Percentiles rank a stretch among this genome's conserved stretches.
phyloP scores from a whole-genome alignment of 2,329 filamentous ascomycete genomes.

The Dendryphion nanum region DNA sequence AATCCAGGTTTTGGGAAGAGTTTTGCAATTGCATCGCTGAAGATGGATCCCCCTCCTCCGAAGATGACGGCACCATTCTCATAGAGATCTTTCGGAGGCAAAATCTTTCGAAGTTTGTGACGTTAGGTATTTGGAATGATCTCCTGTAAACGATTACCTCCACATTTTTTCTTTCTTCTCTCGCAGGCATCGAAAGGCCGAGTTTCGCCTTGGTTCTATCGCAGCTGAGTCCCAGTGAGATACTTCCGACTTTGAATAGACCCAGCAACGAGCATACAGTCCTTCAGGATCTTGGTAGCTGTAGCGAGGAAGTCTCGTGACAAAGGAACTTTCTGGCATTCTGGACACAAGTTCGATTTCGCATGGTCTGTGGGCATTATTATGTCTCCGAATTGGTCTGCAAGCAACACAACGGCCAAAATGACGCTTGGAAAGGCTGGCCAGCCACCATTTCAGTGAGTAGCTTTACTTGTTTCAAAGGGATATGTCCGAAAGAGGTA shows the following conservation, averaged over 20 bases:
- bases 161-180: conserved; percentile 6
- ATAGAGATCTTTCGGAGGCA: conserved; percentile 5
- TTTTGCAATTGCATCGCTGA: too few relatives aligned
- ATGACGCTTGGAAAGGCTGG: conserved; percentile 12
- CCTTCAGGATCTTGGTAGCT: conserved; percentile 7
- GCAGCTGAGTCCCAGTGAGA: conserved; percentile 11
- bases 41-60: too few relatives aligned
- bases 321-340: conserved; percentile 10
- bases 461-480: conserved; percentile 8
- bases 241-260: conserved; percentile 10
- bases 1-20: too few relatives aligned
- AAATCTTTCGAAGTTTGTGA: conserved; percentile 2
- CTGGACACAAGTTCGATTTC: conserved; percentile 6
- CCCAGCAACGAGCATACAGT: conserved; percentile 14
- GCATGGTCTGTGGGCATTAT: conserved; percentile 6
- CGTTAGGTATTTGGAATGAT: conserved; percentile 11
- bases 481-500: conserved; percentile 9
- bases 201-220: conserved; percentile 15
- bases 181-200: conserved; percentile 8
- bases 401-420: conserved; percentile 16
- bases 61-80: conserved; percentile 17
- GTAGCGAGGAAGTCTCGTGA: conserved; percentile 14
- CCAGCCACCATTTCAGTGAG: conserved; percentile 14
- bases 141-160: conserved; percentile 12
- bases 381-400: conserved; percentile 16